Evolutionary conservation across 1,139 yeast species (phyloP), one percentile per base, ranked within the genome.

Genomic region (Kodamaea derodonti): DNA sequence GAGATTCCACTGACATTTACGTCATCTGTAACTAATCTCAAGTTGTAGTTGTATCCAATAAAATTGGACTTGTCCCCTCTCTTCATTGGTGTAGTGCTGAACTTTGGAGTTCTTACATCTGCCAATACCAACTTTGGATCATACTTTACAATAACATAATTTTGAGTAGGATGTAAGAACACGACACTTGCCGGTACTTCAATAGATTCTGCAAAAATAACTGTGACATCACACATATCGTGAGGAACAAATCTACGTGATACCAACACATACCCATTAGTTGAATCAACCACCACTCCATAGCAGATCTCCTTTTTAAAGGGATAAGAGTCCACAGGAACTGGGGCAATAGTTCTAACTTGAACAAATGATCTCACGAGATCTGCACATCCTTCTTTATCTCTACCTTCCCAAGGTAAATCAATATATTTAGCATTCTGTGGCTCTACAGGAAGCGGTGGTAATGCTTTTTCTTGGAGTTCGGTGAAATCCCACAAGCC

Each of bases 401-500:
- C 51, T 8, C 48, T 55, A 37, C 75, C 74, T 32, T 73, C 80
- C 27, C 79, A 66, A 20, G 88, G 85, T 20, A 84, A 69, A 41
- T 84, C 87, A 30, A 83, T 73, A 49, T 78, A 84, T 49, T 76
- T 80, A 3, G 94, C 95, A 33, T 71, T 63, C 44, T 75, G 82
- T 2, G 88, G 80, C 24, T 41, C 41, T 3, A 48, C 37, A 20
- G 57, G 52, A 11, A 72, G 49, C 13, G 80, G 70, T 2, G 82
- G 78, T 20, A 80, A 52, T 3, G 90, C 80, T 25, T 66, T 58
- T 12, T 78, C 80, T 41, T 83, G 90, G 23, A 88, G 56, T 27
- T 78, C 75, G 10, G 70, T 69, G 53, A 80, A 85, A 54, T 88
- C 95, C 97, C 97, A 90, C 22, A 87, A 58, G 3, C 97, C 97